These are phyloP conservation scores for Aspergillus baeticus DNA, from an alignment of 495 filamentous ascomycete genomes.

Conservation along the genomic window DNA sequence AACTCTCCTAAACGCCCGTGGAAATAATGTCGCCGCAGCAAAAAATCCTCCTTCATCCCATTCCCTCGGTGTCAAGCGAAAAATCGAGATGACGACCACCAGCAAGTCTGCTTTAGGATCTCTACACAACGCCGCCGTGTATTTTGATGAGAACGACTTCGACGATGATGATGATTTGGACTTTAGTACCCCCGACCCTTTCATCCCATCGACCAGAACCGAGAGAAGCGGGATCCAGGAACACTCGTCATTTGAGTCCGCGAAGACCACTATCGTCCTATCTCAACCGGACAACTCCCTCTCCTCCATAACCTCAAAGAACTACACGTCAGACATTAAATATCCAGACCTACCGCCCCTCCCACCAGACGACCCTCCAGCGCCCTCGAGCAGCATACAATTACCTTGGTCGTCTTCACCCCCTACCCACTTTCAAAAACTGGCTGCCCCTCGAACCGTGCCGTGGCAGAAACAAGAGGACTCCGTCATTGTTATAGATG, in stretches of 20 bases:
- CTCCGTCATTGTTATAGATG: conserved; percentile 17
- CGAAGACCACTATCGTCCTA: conserved; percentile 17
- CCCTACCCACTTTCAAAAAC: conserved; percentile 44
- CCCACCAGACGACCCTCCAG: conserved; percentile 31
- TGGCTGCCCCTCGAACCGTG: conserved; percentile 51
- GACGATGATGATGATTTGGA: conserved; percentile 52
- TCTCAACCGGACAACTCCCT: conserved; percentile 5
- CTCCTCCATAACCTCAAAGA: conserved; percentile 8
- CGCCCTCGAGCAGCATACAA: conserved; percentile 52
- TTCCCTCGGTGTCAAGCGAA: conserved; percentile 41
- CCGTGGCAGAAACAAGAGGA: conserved; percentile 49
- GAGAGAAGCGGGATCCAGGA: conserved; percentile 16
- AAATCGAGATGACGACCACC: conserved; percentile 38
- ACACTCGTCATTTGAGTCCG: conserved; percentile 23
- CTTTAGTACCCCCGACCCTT: conserved; percentile 38
- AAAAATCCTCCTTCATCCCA: conserved; percentile 26
- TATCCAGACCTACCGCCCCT: conserved; percentile 42
- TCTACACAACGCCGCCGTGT: conserved; percentile 45
- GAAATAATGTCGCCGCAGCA: conserved; percentile 5
- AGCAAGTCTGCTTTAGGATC: conserved; percentile 38
- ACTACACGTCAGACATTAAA: conserved; percentile 27
- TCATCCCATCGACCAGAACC: conserved; percentile 21
- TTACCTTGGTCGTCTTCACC: conserved; percentile 67
- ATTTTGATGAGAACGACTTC: conserved; percentile 57
- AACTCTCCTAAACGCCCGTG: conserved; percentile 28